These are phyloP conservation scores for Trichoderma sp. DNA, from an alignment of 2,329 filamentous ascomycete species.

Conservation along the genomic window DNA sequence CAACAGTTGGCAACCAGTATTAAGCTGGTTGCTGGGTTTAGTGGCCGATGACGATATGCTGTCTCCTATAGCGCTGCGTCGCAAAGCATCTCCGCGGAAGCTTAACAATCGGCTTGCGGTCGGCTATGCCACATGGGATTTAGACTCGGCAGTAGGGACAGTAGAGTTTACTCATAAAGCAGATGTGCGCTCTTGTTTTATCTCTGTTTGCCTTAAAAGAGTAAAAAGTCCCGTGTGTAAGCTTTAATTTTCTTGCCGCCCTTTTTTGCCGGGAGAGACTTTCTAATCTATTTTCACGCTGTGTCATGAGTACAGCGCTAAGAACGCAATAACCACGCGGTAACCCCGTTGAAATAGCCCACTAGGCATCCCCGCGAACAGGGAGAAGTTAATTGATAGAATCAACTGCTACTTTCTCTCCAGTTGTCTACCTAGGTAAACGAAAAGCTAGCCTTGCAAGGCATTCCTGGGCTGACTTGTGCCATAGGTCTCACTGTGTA, in stretches of 20 bases:
- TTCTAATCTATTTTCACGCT: neutral
- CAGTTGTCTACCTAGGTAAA: neutral
- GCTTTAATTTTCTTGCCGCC: neutral
- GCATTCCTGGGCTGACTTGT: neutral
- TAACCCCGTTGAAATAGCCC: neutral
- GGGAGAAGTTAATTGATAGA: neutral
- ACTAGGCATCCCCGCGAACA: neutral
- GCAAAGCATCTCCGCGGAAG: constrained; percentile 5
- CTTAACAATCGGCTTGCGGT: constrained; percentile 2
- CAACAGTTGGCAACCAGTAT: neutral
- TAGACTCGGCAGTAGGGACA: neutral
- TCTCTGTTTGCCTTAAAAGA: neutral
- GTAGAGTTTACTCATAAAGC: neutral
- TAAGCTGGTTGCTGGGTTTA: neutral
- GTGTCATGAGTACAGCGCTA: neutral
- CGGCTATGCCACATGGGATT: neutral
- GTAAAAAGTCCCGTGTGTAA: neutral
- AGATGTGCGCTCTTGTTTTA: neutral
- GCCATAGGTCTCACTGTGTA: neutral
- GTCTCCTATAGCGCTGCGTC: neutral
- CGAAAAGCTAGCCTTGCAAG: neutral
- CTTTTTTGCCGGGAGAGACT: neutral
- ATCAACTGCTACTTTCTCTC: neutral
- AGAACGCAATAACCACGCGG: neutral
- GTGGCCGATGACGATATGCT: constrained; percentile 7